A percentile compares a stretch with the other conserved stretches of the same genome.
These are phyloP conservation scores for Boletus patriciae DNA, from an alignment of 768 basidiomycete species.

Conservation along the genomic window DNA sequence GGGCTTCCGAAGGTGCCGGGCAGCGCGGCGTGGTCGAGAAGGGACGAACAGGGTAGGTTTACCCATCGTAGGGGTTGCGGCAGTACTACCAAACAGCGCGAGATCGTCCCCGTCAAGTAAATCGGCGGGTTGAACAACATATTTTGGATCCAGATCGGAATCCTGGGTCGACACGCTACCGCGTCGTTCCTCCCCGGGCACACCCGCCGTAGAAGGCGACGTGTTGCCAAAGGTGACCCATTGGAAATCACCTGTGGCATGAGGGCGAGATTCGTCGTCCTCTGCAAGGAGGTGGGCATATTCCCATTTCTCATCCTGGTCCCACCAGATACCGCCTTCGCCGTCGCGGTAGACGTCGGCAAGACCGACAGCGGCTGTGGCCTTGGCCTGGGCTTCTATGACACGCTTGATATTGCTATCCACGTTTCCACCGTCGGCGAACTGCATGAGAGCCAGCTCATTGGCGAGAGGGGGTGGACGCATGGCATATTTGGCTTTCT, in stretches of 20 bases:
- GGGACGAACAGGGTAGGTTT: conserved; percentile 39
- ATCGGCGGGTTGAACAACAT: conserved; percentile 43
- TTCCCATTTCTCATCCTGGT: conserved; percentile 71
- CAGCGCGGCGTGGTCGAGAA: conserved; percentile 34
- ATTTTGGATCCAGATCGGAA: conserved; percentile 54
- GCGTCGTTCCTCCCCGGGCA: conserved; percentile 37
- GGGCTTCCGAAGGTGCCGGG: conserved; percentile 40
- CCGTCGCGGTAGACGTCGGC: conserved; percentile 60
- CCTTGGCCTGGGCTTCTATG: conserved; percentile 56
- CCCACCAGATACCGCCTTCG: conserved; percentile 66
- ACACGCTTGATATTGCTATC: conserved; percentile 54
- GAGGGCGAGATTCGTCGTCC: conserved; percentile 28
- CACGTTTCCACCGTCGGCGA: conserved; percentile 60
- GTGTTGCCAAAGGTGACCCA: conserved; percentile 46
- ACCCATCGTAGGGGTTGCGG: conserved; percentile 25
- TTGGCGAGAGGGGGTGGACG: conserved; percentile 54
- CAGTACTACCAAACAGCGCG: conserved; percentile 32
- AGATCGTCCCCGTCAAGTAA: conserved; percentile 36
- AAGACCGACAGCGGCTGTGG: conserved; percentile 37
- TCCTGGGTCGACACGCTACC: conserved; percentile 51
- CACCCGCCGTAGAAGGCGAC: conserved; percentile 7
- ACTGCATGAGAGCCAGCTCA: conserved; percentile 70
- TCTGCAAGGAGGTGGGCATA: conserved; percentile 58
- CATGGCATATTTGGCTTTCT: conserved; percentile 52
- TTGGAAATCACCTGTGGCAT: conserved; percentile 33